phyloP scores from a whole-genome alignment of 129 eudicot genomes.

The Pseudognaphalium luteoalbum region DNA sequence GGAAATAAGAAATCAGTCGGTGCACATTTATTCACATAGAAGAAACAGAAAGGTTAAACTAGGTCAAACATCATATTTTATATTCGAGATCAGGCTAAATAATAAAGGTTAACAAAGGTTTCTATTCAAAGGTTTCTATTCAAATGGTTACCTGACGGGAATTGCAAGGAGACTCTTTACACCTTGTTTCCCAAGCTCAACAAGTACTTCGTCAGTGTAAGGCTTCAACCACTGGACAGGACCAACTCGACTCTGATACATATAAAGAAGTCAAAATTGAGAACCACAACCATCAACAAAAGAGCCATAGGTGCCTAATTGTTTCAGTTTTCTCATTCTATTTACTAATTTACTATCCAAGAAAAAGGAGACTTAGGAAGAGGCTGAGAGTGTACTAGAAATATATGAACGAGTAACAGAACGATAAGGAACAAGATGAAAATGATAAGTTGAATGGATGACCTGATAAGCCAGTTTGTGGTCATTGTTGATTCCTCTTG shows the following conservation, averaged over 20 bases:
- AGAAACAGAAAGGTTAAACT: background rate
- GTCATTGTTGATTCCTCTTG: constrained; percentile 67
- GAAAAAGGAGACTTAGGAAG: background rate
- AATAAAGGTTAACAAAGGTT: constrained; percentile 10
- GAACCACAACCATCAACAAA: constrained; percentile 3
- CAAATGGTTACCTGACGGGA: constrained; percentile 69
- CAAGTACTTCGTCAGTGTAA: constrained; percentile 95
- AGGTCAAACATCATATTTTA: background rate
- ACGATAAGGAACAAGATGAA: background rate
- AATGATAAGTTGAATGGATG: constrained; percentile 10
- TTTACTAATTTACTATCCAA: background rate
- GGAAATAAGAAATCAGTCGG: constrained; percentile 9
- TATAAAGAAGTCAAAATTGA: background rate
- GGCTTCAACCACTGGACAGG: constrained; percentile 98
- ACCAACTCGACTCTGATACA: constrained; percentile 89
- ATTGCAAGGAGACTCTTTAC: constrained; percentile 89
- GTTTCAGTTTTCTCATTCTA: background rate
- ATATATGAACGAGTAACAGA: background rate
- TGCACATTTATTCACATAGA: background rate
- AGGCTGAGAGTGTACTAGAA: background rate
- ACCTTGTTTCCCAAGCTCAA: constrained; percentile 86
- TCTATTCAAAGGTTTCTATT: constrained; percentile 10
- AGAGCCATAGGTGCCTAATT: background rate
- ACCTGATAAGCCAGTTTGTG: constrained; percentile 95
- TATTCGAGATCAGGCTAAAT: background rate